A percentile compares a stretch with the other conserved stretches of the same genome.
Evolutionary conservation across 805 yeast genomes (phyloP).

Genomic region (Scheffersomyces coipomensis): DNA sequence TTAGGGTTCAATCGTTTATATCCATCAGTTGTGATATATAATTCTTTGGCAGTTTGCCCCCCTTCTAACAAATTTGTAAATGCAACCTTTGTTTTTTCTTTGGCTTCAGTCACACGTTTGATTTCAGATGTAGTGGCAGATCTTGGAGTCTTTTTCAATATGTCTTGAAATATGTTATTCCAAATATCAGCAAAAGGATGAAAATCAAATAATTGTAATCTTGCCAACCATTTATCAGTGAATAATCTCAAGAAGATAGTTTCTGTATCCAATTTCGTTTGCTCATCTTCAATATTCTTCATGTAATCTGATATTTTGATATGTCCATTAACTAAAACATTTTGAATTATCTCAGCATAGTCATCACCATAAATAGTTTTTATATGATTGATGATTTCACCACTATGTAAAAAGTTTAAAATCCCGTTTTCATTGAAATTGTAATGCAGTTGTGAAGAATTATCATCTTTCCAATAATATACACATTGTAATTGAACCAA

Average conservation of each 20-base stretch:
- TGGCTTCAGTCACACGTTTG: conserved; percentile 55
- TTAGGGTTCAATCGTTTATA: conserved; percentile 46
- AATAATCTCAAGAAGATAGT: conserved; percentile 25
- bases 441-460: conserved; percentile 45
- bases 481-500: conserved; percentile 79
- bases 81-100: conserved; percentile 47
- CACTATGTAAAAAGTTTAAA: conserved; percentile 66
- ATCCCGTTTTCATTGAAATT: conserved; percentile 63
- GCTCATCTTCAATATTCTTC: conserved; percentile 18
- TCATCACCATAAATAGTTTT: conserved; percentile 43
- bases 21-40: conserved; percentile 27
- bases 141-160: conserved; percentile 34
- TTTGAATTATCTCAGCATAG: conserved; percentile 63
- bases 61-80: conserved; percentile 31
- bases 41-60: conserved; percentile 22
- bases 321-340: conserved; percentile 68
- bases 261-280: conserved; percentile 17
- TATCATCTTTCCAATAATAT: conserved; percentile 46
- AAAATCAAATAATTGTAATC: conserved; percentile 28
- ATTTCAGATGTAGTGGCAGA: conserved; percentile 36
- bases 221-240: conserved; percentile 35
- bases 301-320: conserved; percentile 52
- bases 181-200: conserved; percentile 39
- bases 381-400: conserved; percentile 63
- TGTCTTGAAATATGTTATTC: conserved; percentile 34